Conservation (phyloP, 768 basidiomycete species). For the Boletus tomentosulus region DNA sequence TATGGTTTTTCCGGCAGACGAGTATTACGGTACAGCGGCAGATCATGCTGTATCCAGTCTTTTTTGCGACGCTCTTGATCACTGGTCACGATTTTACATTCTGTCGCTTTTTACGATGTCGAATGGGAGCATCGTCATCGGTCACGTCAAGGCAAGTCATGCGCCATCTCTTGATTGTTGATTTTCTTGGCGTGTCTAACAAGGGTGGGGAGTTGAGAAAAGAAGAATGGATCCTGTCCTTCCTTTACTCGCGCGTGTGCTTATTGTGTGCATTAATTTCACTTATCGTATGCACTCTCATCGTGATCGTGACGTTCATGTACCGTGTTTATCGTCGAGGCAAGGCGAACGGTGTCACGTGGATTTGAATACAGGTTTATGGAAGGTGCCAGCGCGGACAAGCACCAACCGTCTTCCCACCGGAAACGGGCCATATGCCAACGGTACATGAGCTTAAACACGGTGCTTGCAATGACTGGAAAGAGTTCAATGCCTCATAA, state of each 20-base stretch:
- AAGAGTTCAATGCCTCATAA: not conserved
- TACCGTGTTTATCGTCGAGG: slow-evolving; percentile 10
- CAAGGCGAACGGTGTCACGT: not conserved
- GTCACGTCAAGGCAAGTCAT: slow-evolving; percentile 21
- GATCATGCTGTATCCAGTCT: slow-evolving; percentile 16
- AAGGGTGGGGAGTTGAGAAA: too few relatives aligned
- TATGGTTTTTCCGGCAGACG: slow-evolving; percentile 8
- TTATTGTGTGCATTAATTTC: too few relatives aligned
- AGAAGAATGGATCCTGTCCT: too few relatives aligned
- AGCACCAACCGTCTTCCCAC: slow-evolving; percentile 30
- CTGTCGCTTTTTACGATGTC: not conserved
- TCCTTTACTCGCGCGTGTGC: too few relatives aligned
- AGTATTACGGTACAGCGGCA: slow-evolving; percentile 9
- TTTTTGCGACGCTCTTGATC: slow-evolving; percentile 18
- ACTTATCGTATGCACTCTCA: slow-evolving; percentile 23
- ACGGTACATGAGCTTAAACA: slow-evolving; percentile 22
- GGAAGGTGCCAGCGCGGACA: slow-evolving; percentile 21
- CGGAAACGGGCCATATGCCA: slow-evolving; percentile 20
- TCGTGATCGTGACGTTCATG: slow-evolving; percentile 23
- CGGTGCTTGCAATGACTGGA: slow-evolving; percentile 20
- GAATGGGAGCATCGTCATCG: slow-evolving; percentile 12
- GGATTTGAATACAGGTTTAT: slow-evolving; percentile 6
- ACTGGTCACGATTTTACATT: slow-evolving; percentile 21
- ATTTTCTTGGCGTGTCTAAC: too few relatives aligned
- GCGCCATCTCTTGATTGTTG: too few relatives aligned